Base-by-base conservation (phyloP, 768 basidiomycete genomes). In the Sarcodon sp. region DNA sequence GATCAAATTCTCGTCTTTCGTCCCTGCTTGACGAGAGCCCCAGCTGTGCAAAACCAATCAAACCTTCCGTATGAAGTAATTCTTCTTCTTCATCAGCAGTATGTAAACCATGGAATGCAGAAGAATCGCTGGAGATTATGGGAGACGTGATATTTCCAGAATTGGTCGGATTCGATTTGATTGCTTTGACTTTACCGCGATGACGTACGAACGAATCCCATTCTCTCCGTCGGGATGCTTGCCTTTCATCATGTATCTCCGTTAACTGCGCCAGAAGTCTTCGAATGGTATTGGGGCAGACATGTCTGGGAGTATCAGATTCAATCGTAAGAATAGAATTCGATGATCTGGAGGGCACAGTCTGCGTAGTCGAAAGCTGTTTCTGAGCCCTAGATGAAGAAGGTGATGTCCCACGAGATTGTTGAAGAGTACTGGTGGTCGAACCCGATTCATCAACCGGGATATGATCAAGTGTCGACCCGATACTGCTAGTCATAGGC, bases 21-120 rank as follows among this genome's bases (percentile, higher is more conserved):
- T 87, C 77, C 51, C 71, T 68, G 41, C 65, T 80, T 33, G 83
- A 71, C 1, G 80, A 82, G 15, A 81, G 62, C 0, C 90, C 91
- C 46, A 96, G 76, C 64, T 94, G 89, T 12, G 87, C 85, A 50
- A 99, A 85, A 1, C 90, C 92, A 47, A 99, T 83, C 31, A 97
- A 61, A 1, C 89, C 90, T 33, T 89, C 88, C 18, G 75, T 82
- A 61, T 93, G 90, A 32, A 69, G 66, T 37, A 89, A 69, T 57
- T 92, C 90, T 43, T 87, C 85, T 48, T 78, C 79, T 47, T 78
- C 80, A 33, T 71, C 67, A 1, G 70, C 70, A 6, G 76, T 76
- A 11, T 79, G 79, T 1, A 83, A 68, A 7, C 85, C 86, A 3
- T 87, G 69, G 35, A 89, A 67, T 4, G 76, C 76, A 4, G 83